Evolutionary conservation across 23 red algal genomes (phyloP).

Genomic region (Cyanidiococcus yangmingshanensis): DNA sequence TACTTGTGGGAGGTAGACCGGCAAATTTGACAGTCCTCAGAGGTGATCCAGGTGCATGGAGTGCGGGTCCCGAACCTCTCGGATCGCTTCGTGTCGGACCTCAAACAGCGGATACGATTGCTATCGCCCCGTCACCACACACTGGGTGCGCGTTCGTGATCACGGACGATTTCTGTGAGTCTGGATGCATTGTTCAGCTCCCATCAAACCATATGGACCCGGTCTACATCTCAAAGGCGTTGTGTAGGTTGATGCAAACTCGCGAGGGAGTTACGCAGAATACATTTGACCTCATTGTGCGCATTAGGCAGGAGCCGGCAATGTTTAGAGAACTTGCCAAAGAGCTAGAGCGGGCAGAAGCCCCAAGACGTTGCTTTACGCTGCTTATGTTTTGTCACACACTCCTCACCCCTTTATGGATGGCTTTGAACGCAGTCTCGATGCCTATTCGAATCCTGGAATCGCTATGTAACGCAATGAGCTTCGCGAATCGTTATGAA

Average conservation of each 20-base stretch:
- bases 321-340: background rate
- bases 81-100: background rate
- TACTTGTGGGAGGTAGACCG: background rate
- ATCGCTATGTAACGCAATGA: background rate
- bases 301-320: background rate
- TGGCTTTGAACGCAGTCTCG: background rate
- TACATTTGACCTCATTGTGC: background rate
- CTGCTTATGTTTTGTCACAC: background rate
- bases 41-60: background rate
- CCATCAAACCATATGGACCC: background rate
- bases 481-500: background rate
- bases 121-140: slow-evolving; percentile 13
- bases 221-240: background rate
- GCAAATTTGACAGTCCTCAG: background rate
- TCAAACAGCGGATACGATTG: background rate
- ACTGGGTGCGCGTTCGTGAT: background rate
- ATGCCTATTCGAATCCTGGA: background rate
- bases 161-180: background rate
- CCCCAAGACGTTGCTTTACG: slow-evolving; percentile 11
- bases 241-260: background rate
- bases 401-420: background rate
- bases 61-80: background rate
- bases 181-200: background rate
- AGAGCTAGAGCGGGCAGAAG: background rate
- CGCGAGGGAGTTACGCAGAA: background rate